These are phyloP conservation scores for Quercus parvula DNA, from an alignment of 306 rosid species.

Conservation along the genomic window DNA sequence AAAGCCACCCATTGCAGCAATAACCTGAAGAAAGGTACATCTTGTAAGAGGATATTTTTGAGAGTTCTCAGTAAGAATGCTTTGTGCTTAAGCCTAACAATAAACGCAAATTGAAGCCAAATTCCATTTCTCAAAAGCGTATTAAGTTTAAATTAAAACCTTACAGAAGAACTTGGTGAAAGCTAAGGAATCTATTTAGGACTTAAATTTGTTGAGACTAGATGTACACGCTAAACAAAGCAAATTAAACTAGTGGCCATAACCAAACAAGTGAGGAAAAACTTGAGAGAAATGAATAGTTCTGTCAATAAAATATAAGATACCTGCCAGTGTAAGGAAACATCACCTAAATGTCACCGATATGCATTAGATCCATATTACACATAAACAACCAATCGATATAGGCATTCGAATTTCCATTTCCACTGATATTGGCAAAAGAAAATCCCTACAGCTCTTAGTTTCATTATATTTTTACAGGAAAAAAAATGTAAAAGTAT, in stretches of 20 bases:
- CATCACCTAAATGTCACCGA: not conserved
- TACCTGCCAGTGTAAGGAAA: not conserved
- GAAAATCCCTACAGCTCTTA: not conserved
- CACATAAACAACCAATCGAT: not conserved
- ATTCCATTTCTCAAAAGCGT: not conserved
- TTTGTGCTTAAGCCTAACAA: not conserved
- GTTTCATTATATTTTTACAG: not conserved
- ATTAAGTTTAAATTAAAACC: not conserved
- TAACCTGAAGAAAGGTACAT: conserved; percentile 47
- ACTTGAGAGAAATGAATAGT: not conserved
- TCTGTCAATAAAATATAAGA: not conserved
- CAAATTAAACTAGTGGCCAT: not conserved
- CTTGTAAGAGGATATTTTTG: not conserved
- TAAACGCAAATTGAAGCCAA: not conserved
- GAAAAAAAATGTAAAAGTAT: not conserved
- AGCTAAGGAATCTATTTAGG: not conserved
- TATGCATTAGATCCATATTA: not conserved
- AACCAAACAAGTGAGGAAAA: not conserved
- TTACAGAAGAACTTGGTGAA: not conserved
- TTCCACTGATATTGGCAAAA: not conserved
- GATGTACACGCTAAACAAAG: not conserved
- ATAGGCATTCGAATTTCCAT: not conserved
- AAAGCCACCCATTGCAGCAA: conserved; percentile 85
- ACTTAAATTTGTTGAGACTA: not conserved
- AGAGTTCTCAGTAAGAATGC: not conserved